Base-by-base conservation (phyloP, 2,329 filamentous ascomycete genomes). In the Metarhizium anisopliae region DNA sequence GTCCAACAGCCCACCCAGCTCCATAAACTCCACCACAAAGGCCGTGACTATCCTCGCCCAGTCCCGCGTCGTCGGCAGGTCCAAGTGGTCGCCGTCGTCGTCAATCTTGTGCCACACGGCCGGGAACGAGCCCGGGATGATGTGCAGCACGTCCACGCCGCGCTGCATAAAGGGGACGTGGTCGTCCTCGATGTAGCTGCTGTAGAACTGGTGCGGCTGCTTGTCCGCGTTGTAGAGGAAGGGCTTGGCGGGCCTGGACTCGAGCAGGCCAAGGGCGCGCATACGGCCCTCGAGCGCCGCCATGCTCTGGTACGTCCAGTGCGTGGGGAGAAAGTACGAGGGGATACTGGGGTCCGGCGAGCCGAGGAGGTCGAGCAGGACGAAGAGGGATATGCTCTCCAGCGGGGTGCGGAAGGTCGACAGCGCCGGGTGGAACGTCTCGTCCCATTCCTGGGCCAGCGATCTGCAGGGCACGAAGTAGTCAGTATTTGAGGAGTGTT, bases 21-120 rank as follows among this genome's bases (percentile, higher is more conserved):
- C 92, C 82, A 97, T 83, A 91, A 92, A 97, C 72, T 97, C 93
- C 0, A 89, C 86, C 38, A 85, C 81, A 73, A 97, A 99, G 0
- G 85, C 92, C 1, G 88, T 86, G 6, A 93, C 77, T 51, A 99
- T 85, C 68, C 82, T 85, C 18, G 87, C 83, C 94, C 94, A 99
- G 70, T 99, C 94, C 63, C 88, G 81, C 40, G 92, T 82, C 0
- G 89, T 93, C 8, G 82, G 77, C 61, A 86, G 74, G 69, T 99
- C 90, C 55, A 99, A 73, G 71, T 97, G 88, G 61, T 86, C 84
- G 2, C 84, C 93, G 63, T 96, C 86, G 66, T 99, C 94, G 0
- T 85, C 74, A 64, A 91, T 83, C 1, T 78, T 86, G 72, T 99
- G 94, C 94, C 94, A 99, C 1, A 95, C 50, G 0, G 92, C 92